These are phyloP conservation scores for Gonapodya prolifera DNA, from an alignment of 192 early-diverging fungal species.

Conservation along the genomic window DNA sequence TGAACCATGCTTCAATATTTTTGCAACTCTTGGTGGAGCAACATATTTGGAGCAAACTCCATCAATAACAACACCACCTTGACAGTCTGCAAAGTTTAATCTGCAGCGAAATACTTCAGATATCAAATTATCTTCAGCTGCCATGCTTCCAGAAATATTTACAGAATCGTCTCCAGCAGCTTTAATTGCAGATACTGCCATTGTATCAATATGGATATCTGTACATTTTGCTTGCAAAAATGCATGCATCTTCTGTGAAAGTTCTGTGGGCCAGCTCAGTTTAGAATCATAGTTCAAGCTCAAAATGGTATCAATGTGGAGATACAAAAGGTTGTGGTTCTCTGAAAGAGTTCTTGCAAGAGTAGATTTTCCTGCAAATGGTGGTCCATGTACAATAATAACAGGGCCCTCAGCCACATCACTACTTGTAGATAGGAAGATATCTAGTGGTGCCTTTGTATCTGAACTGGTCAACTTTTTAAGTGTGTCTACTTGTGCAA, in stretches of 20 bases:
- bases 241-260: not conserved
- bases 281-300: not conserved
- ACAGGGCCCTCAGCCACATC: not conserved
- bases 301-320: not conserved
- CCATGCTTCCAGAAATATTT: not conserved
- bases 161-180: not conserved
- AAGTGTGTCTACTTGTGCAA: not conserved
- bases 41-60: not conserved
- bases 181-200: not conserved
- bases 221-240: not conserved
- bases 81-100: not conserved
- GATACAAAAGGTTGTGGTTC: not conserved
- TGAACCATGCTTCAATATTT: not conserved
- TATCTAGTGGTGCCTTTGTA: not conserved
- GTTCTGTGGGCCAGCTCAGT: not conserved
- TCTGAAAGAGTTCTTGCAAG: not conserved
- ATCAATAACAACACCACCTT: not conserved
- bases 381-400: not conserved
- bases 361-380: not conserved
- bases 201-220: not conserved
- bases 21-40: not conserved
- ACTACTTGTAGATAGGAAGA: too few relatives aligned
- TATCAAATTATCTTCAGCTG: not conserved
- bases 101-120: not conserved
- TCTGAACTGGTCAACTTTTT: not conserved